These are phyloP conservation scores for Forsythia viridissima DNA, from an alignment of 257 asterid genomes.

Conservation along the genomic window DNA sequence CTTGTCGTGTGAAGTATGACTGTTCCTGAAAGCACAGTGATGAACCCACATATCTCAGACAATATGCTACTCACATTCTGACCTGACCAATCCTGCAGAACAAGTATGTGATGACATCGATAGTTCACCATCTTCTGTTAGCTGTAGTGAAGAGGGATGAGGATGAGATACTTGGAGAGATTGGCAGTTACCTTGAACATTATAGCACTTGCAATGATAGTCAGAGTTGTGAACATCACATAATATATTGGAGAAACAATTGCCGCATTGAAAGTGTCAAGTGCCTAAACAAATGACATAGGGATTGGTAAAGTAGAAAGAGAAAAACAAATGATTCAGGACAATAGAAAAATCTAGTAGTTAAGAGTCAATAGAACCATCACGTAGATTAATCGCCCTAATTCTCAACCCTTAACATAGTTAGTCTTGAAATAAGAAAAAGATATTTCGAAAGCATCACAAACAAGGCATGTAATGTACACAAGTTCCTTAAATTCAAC, in stretches of 20 bases:
- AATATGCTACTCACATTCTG: slow-evolving; percentile 66
- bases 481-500: background rate
- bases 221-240: slow-evolving; percentile 89
- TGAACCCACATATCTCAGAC: slow-evolving; percentile 70
- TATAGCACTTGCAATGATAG: slow-evolving; percentile 82
- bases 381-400: background rate
- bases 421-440: background rate
- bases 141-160: slow-evolving; percentile 3
- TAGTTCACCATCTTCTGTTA: background rate
- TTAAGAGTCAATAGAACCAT: background rate
- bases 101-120: background rate
- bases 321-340: background rate
- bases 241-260: slow-evolving; percentile 87
- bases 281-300: slow-evolving; percentile 52
- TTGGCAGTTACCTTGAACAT: slow-evolving; percentile 73
- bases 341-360: background rate
- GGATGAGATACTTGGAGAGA: slow-evolving; percentile 1
- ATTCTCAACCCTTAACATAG: background rate
- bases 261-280: slow-evolving; percentile 81
- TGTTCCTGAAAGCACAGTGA: slow-evolving; percentile 73
- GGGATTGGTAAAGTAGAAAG: slow-evolving; percentile 11
- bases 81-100: slow-evolving; percentile 80
- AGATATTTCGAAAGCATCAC: background rate
- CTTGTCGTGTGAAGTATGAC: slow-evolving; percentile 74
- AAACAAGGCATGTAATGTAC: background rate